phyloP scores from a whole-genome alignment of 2,329 filamentous ascomycete species.

The Aspergillus sp. region DNA sequence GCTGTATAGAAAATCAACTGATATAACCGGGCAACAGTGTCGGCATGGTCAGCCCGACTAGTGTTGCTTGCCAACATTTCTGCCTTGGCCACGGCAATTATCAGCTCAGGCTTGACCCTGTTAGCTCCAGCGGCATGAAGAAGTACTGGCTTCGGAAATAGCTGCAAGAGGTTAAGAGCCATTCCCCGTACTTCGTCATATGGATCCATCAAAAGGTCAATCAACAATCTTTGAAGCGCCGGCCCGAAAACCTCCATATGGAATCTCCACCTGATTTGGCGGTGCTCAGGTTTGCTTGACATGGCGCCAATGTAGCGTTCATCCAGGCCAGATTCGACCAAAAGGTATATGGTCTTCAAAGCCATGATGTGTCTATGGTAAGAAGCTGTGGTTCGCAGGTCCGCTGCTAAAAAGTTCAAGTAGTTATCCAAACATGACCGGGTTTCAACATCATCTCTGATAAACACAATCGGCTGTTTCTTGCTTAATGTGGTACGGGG shows the following conservation, averaged over 20 bases:
- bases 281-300: conserved; percentile 50
- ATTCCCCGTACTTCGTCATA: conserved; percentile 83
- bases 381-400: conserved; percentile 77
- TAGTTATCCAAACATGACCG: conserved; percentile 71
- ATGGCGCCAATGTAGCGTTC: conserved; percentile 37
- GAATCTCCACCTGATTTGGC: conserved; percentile 52
- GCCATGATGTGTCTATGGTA: conserved; percentile 88
- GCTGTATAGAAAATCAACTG: conserved; percentile 67
- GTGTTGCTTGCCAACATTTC: conserved; percentile 54
- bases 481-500: conserved; percentile 11
- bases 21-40: conserved; percentile 79
- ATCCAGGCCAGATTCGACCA: conserved; percentile 71
- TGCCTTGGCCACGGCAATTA: conserved; percentile 33
- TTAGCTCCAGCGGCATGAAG: conserved; percentile 22
- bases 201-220: conserved; percentile 81
- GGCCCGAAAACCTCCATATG: conserved; percentile 44
- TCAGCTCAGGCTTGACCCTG: conserved; percentile 25
- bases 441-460: conserved; percentile 53
- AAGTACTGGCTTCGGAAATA: conserved; percentile 35
- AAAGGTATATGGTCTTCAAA: conserved; percentile 66
- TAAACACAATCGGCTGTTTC: conserved; percentile 27
- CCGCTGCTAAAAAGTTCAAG: conserved; percentile 66
- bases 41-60: conserved; percentile 85
- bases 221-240: conserved; percentile 54
- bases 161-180: conserved; percentile 47